Base-by-base conservation (phyloP, 2,329 filamentous ascomycete species). In the Penicillium capsulatum region DNA sequence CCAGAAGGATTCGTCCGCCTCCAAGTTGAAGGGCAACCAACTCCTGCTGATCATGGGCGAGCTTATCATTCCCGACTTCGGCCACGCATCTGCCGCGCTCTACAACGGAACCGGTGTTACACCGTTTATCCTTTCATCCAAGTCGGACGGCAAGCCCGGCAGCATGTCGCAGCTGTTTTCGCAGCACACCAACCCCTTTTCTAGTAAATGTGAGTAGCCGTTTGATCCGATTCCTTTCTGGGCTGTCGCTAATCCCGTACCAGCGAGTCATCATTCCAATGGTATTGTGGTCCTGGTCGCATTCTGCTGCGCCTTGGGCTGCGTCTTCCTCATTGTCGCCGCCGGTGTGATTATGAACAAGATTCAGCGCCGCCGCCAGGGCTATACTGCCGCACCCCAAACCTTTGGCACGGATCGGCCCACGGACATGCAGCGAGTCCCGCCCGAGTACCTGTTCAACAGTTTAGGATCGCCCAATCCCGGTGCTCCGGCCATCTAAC, bases 101-200 rank as follows among this genome's bases (percentile, higher is more conserved):
- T 98, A 86, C 70, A 87, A 97, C 58, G 92, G 92, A 54, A 87
- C 81, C 8, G 69, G 72, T 2, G 81, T 91, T 60, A 73, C 74
- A 36, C 91, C 92, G 0, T 95, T 91, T 62, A 77, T 88, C 28
- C 76, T 98, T 29, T 86, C 90, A 2, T 84, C 80, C 31, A 83
- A 75, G 42, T 67, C 75, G 9, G 74, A 80, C 55, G 80, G 80
- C 42, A 72, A 74, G 9, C 71, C 79, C 8, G 88, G 90, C 34
- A 90, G 80, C 54, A 78, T 98, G 56, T 81, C 84, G 22, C 80
- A 79, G 51, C 75, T 97, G 46, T 94, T 98, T 63, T 84, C 90
- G 8, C 81, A 94, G 67, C 84, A 86, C 34, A 72, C 83, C 47
- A 81, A 85, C 59, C 86, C 86, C 59, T 92, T 95, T 68, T 75